Base-by-base conservation (phyloP, 768 basidiomycete genomes). In the Serendipita sp. region DNA sequence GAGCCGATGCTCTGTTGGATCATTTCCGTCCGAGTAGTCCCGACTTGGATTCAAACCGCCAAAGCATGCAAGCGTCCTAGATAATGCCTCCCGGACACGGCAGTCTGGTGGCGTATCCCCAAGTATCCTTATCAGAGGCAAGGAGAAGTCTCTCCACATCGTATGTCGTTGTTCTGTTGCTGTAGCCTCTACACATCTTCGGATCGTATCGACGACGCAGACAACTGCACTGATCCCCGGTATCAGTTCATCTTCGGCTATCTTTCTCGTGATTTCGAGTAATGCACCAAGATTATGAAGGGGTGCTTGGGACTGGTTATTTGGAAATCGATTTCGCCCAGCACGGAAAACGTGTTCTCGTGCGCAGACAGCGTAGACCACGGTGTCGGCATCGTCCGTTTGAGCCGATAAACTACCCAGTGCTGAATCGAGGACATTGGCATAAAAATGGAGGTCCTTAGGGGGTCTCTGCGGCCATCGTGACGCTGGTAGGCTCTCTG, bases 1-100 rank as follows among this genome's bases (percentile, higher is more conserved):
- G 28, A 60, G 16, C 28, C 56, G 56, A 35, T 60, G 56, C 56
- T 60, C 56, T 60, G 56, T 60, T 36, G 56, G 56, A 30, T 60
- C 56, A n/a, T 60, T 32, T 60, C 56, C 56, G 34, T 60, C 56
- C 36, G 56, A 60, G 34, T 60, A 60, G 34, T 60, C 56, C 4
- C 36, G 28, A 38, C 8, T 28, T 5, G 28, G 56, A 35, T 36
- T 60, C 30, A 60, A n/a, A n/a, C 56, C 56, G 30, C 28, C 36
- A 35, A 60, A 60, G 36, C 56, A 60, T 28, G 56, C 56, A 30
- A 60, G 36, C 18, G 34, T 36, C 56, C 56, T 28, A 4, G 56
- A 60, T 28, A 60, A 30, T 8, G 56, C 23, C 10, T 60, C 56
- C 32, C 56, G 18, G 16, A 60, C 56, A 10, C 56, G 56, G n/a